These are phyloP conservation scores for Thermochaetoides thermophila DNA, from an alignment of 495 filamentous ascomycete genomes.

Conservation along the genomic window DNA sequence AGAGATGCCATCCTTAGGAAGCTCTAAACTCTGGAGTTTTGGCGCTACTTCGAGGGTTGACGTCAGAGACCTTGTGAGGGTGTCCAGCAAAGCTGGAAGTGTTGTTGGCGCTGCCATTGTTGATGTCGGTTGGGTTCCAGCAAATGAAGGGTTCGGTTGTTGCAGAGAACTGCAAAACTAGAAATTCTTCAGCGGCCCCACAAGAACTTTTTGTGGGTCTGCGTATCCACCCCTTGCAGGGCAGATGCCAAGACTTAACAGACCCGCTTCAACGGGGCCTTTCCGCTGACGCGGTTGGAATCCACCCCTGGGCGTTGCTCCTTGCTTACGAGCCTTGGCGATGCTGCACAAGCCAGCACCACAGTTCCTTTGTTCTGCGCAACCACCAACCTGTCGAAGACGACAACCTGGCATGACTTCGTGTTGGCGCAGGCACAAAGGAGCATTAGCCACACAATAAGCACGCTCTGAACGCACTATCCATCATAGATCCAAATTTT, in stretches of 20 bases:
- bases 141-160: background rate
- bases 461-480: too few relatives aligned
- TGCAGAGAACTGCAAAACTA: background rate
- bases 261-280: too few relatives aligned
- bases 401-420: slow-evolving; percentile 1
- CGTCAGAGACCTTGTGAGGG: slow-evolving; percentile 45
- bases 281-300: too few relatives aligned
- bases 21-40: slow-evolving; percentile 36
- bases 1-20: slow-evolving; percentile 76
- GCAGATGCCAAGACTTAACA: too few relatives aligned
- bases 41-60: slow-evolving; percentile 48
- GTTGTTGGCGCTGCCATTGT: slow-evolving; percentile 35
- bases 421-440: background rate
- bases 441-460: background rate
- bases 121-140: background rate
- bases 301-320: too few relatives aligned
- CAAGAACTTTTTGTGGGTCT: slow-evolving; percentile 7
- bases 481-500: too few relatives aligned
- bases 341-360: too few relatives aligned
- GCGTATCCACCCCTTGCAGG: too few relatives aligned
- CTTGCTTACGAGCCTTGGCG: background rate
- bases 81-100: slow-evolving; percentile 44
- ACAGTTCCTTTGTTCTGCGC: too few relatives aligned
- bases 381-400: too few relatives aligned
- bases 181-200: background rate